Evolutionary conservation across 306 rosid genomes (phyloP), one percentile per base, ranked within the genome.

Genomic region (Fragaria vesca): DNA sequence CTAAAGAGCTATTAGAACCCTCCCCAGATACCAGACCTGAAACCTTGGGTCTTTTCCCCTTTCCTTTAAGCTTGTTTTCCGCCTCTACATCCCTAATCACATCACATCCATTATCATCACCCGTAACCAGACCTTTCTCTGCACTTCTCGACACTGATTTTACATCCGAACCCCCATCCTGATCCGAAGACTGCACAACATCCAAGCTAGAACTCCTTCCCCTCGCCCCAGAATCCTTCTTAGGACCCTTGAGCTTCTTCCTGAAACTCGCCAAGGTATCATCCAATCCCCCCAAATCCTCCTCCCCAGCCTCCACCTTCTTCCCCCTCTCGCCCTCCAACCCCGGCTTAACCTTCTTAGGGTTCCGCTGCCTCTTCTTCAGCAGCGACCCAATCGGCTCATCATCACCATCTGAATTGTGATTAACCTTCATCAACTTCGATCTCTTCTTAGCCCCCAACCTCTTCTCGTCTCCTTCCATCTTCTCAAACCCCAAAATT

Each of bases 191-290:
- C 74, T 78, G 87, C 6, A 66, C 80, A 69, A 55, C 76, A 74
- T 84, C 83, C 84, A 76, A 80, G 73, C 81, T 32, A 80, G 84
- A 86, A 82, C 69, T 77, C 69, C 71, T 74, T 20, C 83, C 88
- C 85, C 78, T 83, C 24, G 89, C 77, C 76, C 88, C 97, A 52
- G n/a, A 76, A 78, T 89, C 91, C 82, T 85, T 90, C 82, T 89
- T 92, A n/a, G 93, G 96, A 83, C 90, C 95, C 87, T 86, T 96
- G 90, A 96, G 88, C 79, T 93, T 91, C 87, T 93, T 96, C 90
- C 94, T 86, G 72, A 96, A 90, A 80, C 89, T 91, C 32, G 99
- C 99, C 85, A 96, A 81, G 21, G 99, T 93, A 85, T 93, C 98
- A 76, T 89, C 94, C 96, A 96, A 84, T 60, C 89, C 93, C 80